phyloP scores from a whole-genome alignment of 2,329 filamentous ascomycete genomes.

The Paradendryphiella salina region DNA sequence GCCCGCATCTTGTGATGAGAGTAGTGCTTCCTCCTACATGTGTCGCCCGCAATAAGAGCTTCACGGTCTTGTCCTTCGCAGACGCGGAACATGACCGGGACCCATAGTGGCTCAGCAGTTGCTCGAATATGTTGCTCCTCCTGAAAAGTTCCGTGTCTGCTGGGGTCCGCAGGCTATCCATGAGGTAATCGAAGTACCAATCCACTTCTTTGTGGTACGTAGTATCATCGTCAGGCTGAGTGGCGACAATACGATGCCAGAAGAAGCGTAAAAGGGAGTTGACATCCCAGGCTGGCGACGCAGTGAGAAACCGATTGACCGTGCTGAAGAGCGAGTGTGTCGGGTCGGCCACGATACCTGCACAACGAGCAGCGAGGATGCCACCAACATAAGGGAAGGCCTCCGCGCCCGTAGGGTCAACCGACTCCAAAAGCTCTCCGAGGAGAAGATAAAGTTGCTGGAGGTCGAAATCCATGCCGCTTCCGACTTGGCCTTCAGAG shows the following conservation, averaged over 20 bases:
- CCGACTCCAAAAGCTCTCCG: slow-evolving; percentile 78
- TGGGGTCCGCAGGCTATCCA: slow-evolving; percentile 65
- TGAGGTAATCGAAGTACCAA: slow-evolving; percentile 73
- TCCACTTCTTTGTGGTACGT: slow-evolving; percentile 67
- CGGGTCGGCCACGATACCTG: slow-evolving; percentile 73
- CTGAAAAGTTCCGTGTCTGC: slow-evolving; percentile 64
- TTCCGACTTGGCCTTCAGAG: slow-evolving; percentile 9
- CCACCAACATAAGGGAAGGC: slow-evolving; percentile 72
- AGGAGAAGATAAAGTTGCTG: slow-evolving; percentile 79
- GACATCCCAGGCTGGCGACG: slow-evolving; percentile 72
- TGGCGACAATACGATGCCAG: slow-evolving; percentile 72
- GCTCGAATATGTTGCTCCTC: slow-evolving; percentile 70
- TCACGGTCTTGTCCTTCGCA: slow-evolving; percentile 65
- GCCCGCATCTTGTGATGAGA: slow-evolving; percentile 74
- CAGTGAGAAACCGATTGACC: slow-evolving; percentile 80
- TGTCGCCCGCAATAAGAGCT: slow-evolving; percentile 66
- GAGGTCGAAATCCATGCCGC: slow-evolving; percentile 63
- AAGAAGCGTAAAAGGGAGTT: slow-evolving; percentile 61
- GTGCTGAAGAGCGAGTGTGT: slow-evolving; percentile 84
- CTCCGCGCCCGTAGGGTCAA: slow-evolving; percentile 22
- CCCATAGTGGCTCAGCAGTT: slow-evolving; percentile 68
- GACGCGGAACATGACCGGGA: slow-evolving; percentile 66
- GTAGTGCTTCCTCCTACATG: slow-evolving; percentile 75
- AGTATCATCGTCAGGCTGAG: slow-evolving; percentile 74
- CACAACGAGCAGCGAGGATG: slow-evolving; percentile 72